These are phyloP conservation scores for Aristolochia fimbriata DNA, from an alignment of 164 flowering plant species.

Conservation along the genomic window DNA sequence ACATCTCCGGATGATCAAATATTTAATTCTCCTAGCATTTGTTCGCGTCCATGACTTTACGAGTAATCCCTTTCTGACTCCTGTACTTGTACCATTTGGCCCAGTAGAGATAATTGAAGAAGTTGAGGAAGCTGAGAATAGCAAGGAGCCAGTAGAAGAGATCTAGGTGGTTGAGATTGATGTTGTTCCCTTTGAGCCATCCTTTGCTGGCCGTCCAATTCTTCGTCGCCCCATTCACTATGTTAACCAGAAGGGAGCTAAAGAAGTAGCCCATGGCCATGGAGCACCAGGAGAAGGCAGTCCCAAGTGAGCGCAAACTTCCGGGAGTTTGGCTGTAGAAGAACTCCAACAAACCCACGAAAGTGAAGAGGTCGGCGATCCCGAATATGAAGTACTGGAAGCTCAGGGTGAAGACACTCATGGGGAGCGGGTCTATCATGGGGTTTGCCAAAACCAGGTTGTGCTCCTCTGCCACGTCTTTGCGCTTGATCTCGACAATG, in stretches of 20 bases:
- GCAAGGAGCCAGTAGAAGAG: constrained; percentile 43
- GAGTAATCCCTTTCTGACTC: background rate
- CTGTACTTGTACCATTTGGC: constrained; percentile 34
- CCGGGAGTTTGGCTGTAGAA: constrained; percentile 45
- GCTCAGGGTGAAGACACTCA: constrained; percentile 31
- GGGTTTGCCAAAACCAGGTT: constrained; percentile 35
- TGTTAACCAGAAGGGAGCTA: constrained; percentile 33
- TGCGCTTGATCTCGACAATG: constrained; percentile 31
- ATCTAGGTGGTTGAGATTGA: no score
- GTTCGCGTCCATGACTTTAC: no score
- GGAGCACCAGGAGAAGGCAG: constrained; percentile 39
- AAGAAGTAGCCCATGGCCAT: constrained; percentile 40
- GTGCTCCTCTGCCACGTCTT: constrained; percentile 24
- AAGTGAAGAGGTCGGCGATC: constrained; percentile 42
- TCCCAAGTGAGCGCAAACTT: constrained; percentile 28
- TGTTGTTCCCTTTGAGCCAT: no score
- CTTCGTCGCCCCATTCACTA: no score
- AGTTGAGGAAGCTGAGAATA: constrained; percentile 28
- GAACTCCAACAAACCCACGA: constrained; percentile 36
- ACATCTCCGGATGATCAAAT: no score
- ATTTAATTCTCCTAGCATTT: no score
- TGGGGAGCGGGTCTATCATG: constrained; percentile 33
- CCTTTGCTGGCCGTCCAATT: no score
- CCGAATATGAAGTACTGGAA: constrained; percentile 44
- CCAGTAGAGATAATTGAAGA: constrained; percentile 26